Evolutionary conservation across 352 stramenopile species (phyloP).

Genomic region (Globisporangium radiosum): DNA sequence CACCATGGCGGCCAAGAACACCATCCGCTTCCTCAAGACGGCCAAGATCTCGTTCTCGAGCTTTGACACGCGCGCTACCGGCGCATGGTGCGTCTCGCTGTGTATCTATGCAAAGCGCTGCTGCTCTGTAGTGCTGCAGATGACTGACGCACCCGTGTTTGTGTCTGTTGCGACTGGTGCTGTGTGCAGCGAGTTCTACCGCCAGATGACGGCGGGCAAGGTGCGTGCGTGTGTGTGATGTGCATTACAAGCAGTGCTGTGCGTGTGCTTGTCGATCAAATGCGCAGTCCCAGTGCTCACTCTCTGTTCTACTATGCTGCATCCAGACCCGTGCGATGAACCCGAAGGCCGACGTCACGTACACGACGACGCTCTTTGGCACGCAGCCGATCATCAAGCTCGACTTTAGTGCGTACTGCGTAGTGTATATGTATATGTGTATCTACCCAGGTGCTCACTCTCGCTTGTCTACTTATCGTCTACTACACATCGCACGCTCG

Average conservation of each 20-base stretch:
- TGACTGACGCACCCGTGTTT: background rate
- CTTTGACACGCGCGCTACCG: slow-evolving; percentile 65
- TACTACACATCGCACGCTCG: background rate
- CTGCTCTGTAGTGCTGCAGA: background rate
- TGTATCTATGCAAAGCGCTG: background rate
- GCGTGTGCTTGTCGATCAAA: too few species aligned
- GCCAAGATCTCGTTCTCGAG: slow-evolving; percentile 82
- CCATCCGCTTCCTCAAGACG: slow-evolving; percentile 83
- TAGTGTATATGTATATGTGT: background rate
- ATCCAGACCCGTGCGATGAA: slow-evolving; percentile 66
- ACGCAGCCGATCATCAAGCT: slow-evolving; percentile 62
- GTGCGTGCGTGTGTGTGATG: slow-evolving; percentile 15
- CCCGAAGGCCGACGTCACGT: slow-evolving; percentile 68
- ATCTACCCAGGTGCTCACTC: slow-evolving; percentile 1
- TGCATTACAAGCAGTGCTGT: too few species aligned
- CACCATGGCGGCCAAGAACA: slow-evolving; percentile 74
- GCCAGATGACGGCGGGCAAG: slow-evolving; percentile 76
- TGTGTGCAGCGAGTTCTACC: slow-evolving; percentile 70
- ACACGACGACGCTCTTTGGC: slow-evolving; percentile 50
- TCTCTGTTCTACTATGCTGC: background rate
- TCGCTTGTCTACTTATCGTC: slow-evolving; percentile 3
- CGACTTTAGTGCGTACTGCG: slow-evolving; percentile 65
- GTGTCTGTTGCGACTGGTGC: background rate
- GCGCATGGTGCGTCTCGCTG: slow-evolving; percentile 49
- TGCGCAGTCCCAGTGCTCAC: background rate